Evolutionary conservation across 192 early-diverging fungal species (phyloP).

Genomic region (Phycomyces nitens): DNA sequence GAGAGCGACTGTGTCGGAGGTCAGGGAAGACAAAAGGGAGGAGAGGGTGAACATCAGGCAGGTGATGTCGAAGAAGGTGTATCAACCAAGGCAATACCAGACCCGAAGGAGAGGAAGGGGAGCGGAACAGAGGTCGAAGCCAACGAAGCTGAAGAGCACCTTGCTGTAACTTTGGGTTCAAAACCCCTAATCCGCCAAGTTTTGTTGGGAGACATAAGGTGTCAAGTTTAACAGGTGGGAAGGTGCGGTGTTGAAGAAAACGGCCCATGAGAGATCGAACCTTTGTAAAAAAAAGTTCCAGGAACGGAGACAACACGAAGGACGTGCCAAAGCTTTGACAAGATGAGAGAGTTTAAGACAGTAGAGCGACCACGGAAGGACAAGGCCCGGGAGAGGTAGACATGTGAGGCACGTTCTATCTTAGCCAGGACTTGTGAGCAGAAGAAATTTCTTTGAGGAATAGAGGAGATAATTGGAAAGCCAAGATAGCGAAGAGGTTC

Average conservation of each 20-base stretch:
- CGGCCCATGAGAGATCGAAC: background rate
- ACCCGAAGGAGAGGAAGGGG: background rate
- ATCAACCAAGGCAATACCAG: background rate
- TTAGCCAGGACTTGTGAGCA: background rate
- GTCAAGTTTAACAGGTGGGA: background rate
- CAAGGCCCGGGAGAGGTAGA: background rate
- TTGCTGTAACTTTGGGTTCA: slow-evolving; percentile 2
- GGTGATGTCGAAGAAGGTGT: background rate
- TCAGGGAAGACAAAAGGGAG: background rate
- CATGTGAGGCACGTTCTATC: background rate
- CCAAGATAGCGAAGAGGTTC: slow-evolving; percentile 2
- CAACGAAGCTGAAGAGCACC: background rate
- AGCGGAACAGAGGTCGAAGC: background rate
- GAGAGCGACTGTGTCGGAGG: background rate
- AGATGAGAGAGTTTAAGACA: slow-evolving; percentile 6
- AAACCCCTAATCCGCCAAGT: background rate
- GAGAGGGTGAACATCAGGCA: background rate
- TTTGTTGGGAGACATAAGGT: background rate
- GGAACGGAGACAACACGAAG: slow-evolving; percentile 4
- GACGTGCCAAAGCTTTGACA: slow-evolving; percentile 22
- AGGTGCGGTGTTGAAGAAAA: slow-evolving; percentile 3
- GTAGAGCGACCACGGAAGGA: slow-evolving; percentile 11
- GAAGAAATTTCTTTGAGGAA: background rate
- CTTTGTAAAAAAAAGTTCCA: background rate
- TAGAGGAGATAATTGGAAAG: slow-evolving; percentile 13